Evolutionary conservation across 805 yeast genomes (phyloP).

Genomic region (Pichia exigua): DNA sequence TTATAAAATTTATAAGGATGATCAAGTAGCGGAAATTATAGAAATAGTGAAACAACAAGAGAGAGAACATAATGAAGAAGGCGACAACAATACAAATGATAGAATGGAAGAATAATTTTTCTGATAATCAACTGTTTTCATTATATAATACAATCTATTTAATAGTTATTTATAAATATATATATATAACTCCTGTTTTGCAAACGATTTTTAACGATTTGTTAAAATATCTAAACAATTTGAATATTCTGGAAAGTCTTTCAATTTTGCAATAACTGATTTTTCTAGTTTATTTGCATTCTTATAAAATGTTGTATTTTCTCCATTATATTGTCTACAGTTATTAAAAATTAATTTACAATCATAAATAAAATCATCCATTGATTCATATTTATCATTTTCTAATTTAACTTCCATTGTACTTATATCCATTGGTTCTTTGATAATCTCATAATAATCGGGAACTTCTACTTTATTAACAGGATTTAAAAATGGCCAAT

Average conservation of each 20-base stretch:
- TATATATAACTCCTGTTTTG: not conserved
- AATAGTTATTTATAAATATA: not conserved
- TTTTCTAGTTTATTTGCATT: conserved; percentile 92
- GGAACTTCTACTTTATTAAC: conserved; percentile 92
- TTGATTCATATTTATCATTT: conserved; percentile 80
- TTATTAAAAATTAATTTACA: conserved; percentile 79
- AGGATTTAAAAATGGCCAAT: conserved; percentile 96
- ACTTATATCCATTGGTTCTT: conserved; percentile 95
- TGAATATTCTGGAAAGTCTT: conserved; percentile 88
- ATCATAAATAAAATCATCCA: conserved; percentile 90
- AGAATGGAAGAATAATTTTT: conserved; percentile 6
- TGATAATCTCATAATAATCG: conserved; percentile 91
- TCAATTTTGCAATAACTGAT: conserved; percentile 71
- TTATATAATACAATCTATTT: not conserved
- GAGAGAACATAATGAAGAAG: conserved; percentile 28
- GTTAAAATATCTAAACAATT: conserved; percentile 55
- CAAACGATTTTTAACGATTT: conserved; percentile 6
- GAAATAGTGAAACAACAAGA: conserved; percentile 66
- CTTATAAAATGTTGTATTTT: conserved; percentile 89
- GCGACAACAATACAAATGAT: conserved; percentile 14
- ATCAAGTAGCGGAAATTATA: conserved; percentile 75
- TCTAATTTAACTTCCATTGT: conserved; percentile 94
- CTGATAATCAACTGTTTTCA: not conserved
- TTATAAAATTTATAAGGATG: conserved; percentile 76
- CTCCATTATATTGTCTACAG: conserved; percentile 89